Evolutionary conservation across 2,329 filamentous ascomycete species (phyloP), one percentile per base, ranked within the genome.

Genomic region (Fusarium fujikuroi): DNA sequence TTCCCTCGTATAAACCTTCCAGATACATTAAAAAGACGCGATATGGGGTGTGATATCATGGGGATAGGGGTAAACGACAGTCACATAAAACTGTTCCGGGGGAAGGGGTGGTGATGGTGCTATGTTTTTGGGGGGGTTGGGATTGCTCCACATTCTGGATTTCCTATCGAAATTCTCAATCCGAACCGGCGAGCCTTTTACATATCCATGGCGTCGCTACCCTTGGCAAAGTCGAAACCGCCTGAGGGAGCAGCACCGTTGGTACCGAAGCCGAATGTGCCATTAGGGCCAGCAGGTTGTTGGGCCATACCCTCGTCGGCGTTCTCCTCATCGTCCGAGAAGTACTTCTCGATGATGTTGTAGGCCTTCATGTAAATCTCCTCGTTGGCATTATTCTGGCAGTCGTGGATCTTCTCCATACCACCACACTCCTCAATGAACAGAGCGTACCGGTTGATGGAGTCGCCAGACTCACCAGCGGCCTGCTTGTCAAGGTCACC

Each of bases 361-460:
- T 98, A 99, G 0, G 96, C 96, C 91, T 99, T 99, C 95, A 99
- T 98, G 89, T 99, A 99, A 78, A 99, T 99, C 86, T 99, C 96
- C 86, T 99, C 96, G 85, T 99, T 99, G 87, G 95, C 95, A 80
- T 99, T 99, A 87, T 97, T 98, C 88, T 99, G 96, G 90, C 96
- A 98, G 79, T 98, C 95, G 86, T 99, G 96, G 78, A 99, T 98
- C 92, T 98, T 98, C 88, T 98, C 96, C 96, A 99, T 99, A 76
- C 96, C 96, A 80, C 95, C 94, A 77, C 95, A 97, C 85, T 99
- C 96, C 85, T 99, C 96, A 76, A 99, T 99, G 85, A 97, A 98
- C 73, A 99, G 90, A 52, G 96, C 96, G 80, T 97, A 99, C 75
- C 94, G 92, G 91, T 99, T 99, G 86, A 99, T 94, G 57, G 91